A percentile compares a stretch with the other conserved stretches of the same genome.
Evolutionary conservation across 352 stramenopile genomes (phyloP).

Genomic region (Globisporangium cystogenes): DNA sequence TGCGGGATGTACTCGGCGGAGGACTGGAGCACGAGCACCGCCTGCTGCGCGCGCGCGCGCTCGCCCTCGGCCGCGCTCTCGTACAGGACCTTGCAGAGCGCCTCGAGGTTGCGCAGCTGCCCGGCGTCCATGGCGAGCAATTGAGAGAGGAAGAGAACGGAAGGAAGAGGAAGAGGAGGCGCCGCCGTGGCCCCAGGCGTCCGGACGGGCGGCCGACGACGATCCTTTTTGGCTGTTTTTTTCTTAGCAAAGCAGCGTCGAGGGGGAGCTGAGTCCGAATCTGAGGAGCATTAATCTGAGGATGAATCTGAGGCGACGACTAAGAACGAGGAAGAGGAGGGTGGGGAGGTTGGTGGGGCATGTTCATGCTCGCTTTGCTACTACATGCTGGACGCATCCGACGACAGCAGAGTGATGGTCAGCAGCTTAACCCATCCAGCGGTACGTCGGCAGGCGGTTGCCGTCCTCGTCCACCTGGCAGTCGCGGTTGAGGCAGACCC

Average conservation of each 20-base stretch:
- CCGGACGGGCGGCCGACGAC: too few species aligned
- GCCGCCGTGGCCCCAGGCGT: too few species aligned
- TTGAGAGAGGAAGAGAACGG: too few species aligned
- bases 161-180: not conserved
- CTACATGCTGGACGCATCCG: too few species aligned
- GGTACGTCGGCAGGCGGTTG: conserved; percentile 79
- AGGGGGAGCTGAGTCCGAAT: too few species aligned
- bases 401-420: not conserved
- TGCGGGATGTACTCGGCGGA: conserved; percentile 97
- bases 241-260: not conserved
- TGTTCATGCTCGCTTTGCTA: too few species aligned
- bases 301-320: too few species aligned
- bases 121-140: conserved; percentile 60
- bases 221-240: conserved; percentile 8
- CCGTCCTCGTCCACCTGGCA: conserved; percentile 82
- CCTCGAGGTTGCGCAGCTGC: conserved; percentile 75
- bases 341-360: too few species aligned
- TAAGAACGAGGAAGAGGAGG: too few species aligned
- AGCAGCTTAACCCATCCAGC: conserved; percentile 67
- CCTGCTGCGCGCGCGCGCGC: conserved; percentile 73
- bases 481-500: conserved; percentile 86
- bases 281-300: too few species aligned
- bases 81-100: conserved; percentile 76
- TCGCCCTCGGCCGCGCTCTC: conserved; percentile 69
- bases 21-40: conserved; percentile 82